Evolutionary conservation across 225 moss, liverwort and hornwort genomes (phyloP).

Genomic region (Antitrichia curtipendula): DNA sequence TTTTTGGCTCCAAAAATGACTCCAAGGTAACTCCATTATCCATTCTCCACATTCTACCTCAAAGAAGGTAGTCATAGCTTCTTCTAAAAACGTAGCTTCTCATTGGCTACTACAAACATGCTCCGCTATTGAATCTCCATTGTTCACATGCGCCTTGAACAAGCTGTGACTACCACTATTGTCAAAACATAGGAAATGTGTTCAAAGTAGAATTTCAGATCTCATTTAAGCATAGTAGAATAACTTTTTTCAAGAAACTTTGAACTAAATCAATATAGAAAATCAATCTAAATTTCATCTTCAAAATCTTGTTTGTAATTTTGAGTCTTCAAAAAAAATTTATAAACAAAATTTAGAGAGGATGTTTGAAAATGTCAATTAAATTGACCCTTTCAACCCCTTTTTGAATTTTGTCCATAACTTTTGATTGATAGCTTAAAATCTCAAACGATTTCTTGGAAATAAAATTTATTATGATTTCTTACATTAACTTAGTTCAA

Average conservation of each 20-base stretch:
- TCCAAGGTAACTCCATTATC: too few species aligned
- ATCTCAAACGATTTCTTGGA: neutral
- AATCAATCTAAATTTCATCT: neutral
- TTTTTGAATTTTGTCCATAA: neutral
- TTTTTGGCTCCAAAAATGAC: too few species aligned
- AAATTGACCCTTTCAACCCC: neutral
- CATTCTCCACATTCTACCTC: too few species aligned
- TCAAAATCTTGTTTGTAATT: fast-evolving
- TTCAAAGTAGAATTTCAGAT: neutral
- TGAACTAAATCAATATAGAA: fast-evolving
- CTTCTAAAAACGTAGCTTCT: too few species aligned
- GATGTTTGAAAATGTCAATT: neutral
- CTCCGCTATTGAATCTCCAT: too few species aligned
- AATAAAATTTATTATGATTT: fast-evolving
- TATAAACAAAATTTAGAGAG: neutral
- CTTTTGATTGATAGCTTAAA: neutral
- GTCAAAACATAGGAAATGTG: neutral
- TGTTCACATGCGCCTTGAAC: too few species aligned
- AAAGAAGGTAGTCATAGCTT: too few species aligned
- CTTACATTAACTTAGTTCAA: fast-evolving
- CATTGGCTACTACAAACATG: too few species aligned
- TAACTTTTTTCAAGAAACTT: neutral
- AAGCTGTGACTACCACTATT: too few species aligned
- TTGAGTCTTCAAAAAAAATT: fast-evolving
- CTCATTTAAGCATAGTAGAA: neutral